Percentiles rank a stretch among this genome's conserved stretches.
These are phyloP conservation scores for Annona cherimola DNA, from an alignment of 164 flowering plant genomes.

Conservation along the genomic window DNA sequence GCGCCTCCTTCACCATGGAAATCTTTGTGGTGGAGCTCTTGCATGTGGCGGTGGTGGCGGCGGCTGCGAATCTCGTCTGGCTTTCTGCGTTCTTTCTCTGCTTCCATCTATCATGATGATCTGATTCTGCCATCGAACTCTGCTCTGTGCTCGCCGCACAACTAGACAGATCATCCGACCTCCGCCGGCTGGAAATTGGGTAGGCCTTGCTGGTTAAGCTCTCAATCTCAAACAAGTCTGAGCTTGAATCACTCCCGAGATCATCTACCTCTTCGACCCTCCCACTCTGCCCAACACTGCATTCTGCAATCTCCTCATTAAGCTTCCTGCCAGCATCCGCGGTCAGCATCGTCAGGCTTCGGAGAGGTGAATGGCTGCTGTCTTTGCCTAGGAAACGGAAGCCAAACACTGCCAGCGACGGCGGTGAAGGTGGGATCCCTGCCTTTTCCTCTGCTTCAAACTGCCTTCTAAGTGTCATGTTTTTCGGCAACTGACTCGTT, in stretches of 20 bases:
- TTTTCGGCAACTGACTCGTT: conserved; percentile 13
- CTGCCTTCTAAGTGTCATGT: conserved; percentile 7
- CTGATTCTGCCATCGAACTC: conserved; percentile 42
- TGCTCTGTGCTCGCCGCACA: conserved; percentile 36
- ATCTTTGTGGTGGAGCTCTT: background rate
- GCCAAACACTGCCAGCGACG: conserved; percentile 55
- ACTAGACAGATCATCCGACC: conserved; percentile 30
- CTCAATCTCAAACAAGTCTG: conserved; percentile 82
- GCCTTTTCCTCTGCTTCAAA: conserved; percentile 18
- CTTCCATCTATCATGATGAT: conserved; percentile 24
- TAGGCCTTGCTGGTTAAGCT: conserved; percentile 30
- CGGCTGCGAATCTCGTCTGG: conserved; percentile 1
- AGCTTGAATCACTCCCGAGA: conserved; percentile 66
- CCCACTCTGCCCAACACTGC: background rate
- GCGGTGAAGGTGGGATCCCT: conserved; percentile 8
- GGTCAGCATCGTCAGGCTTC: conserved; percentile 31
- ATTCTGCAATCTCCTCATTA: conserved; percentile 20
- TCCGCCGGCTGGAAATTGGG: conserved; percentile 39
- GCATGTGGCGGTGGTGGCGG: conserved; percentile 1
- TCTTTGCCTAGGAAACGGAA: conserved; percentile 30
- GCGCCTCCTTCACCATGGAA: conserved; percentile 10
- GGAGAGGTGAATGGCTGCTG: conserved; percentile 20
- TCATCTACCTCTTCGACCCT: conserved; percentile 19
- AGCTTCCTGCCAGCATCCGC: conserved; percentile 30
- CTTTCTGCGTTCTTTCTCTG: background rate